Evolutionary conservation across 768 basidiomycete species (phyloP).

Genomic region (Kwoniella dendrophila): DNA sequence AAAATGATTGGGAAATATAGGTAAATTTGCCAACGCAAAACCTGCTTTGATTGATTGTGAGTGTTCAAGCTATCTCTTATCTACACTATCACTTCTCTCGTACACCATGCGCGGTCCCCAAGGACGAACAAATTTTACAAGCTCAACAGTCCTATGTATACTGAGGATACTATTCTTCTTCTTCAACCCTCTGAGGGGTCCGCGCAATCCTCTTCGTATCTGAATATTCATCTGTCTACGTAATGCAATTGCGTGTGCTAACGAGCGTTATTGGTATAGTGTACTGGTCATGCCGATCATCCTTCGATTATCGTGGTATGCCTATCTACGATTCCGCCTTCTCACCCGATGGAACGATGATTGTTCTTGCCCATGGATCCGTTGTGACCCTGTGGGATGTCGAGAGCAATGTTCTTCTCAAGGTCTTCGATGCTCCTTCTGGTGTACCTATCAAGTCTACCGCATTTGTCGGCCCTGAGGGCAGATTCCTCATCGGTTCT

Average conservation of each 20-base stretch:
- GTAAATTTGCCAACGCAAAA: slow-evolving; percentile 41
- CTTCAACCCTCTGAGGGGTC: slow-evolving; percentile 53
- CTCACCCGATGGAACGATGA: slow-evolving; percentile 82
- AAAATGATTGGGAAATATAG: slow-evolving; percentile 21
- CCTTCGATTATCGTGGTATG: slow-evolving; percentile 68
- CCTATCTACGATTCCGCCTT: slow-evolving; percentile 69
- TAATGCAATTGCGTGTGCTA: slow-evolving; percentile 1
- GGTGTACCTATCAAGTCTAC: slow-evolving; percentile 58
- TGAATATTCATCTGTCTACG: neutral
- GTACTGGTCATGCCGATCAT: slow-evolving; percentile 79
- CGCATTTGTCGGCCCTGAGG: slow-evolving; percentile 70
- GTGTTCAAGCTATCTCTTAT: slow-evolving; percentile 25
- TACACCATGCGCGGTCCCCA: slow-evolving; percentile 22
- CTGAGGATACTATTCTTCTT: slow-evolving; percentile 54
- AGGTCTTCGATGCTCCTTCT: slow-evolving; percentile 66
- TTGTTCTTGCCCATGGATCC: slow-evolving; percentile 71
- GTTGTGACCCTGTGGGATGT: slow-evolving; percentile 77
- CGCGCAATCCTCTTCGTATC: slow-evolving; percentile 5
- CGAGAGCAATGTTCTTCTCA: slow-evolving; percentile 63
- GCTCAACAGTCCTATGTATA: slow-evolving; percentile 57
- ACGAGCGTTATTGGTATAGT: slow-evolving; percentile 56
- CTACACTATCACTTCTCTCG: neutral
- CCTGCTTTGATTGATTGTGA: slow-evolving; percentile 40
- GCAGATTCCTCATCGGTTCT: slow-evolving; percentile 68
- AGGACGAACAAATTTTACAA: slow-evolving; percentile 56